Percentiles rank a stretch among this genome's conserved stretches.
Conservation (phyloP, 805 yeast species). For the Hanseniaspora thailandica region DNA sequence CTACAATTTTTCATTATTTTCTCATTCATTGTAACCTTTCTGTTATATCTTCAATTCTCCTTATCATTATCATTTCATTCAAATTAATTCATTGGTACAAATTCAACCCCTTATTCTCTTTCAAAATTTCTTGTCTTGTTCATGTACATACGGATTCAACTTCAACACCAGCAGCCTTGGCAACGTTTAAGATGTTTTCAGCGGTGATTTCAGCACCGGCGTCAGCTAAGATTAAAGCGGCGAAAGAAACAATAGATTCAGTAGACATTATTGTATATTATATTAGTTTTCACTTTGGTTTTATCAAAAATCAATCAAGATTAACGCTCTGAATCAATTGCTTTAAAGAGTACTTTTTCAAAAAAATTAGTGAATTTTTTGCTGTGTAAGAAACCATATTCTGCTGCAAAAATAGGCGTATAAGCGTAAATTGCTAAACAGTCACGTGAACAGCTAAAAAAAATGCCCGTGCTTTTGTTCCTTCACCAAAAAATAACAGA, state of each 20-base stretch:
- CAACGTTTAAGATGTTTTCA: conserved; percentile 60
- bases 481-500: not conserved
- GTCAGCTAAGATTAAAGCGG: conserved; percentile 97
- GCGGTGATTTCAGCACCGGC: conserved; percentile 88
- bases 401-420: not conserved
- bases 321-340: no score
- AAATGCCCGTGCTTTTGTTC: no score
- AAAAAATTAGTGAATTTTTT: not conserved
- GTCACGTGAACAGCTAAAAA: not conserved
- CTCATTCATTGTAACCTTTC: no score
- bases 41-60: no score
- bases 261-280: conserved; percentile 57
- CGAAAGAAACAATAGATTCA: conserved; percentile 81
- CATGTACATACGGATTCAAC: conserved; percentile 41
- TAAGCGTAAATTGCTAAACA: not conserved
- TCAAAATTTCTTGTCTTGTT: not conserved
- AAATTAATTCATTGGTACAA: not conserved
- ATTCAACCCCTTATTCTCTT: not conserved
- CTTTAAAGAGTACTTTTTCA: no score
- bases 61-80: no score
- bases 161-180: conserved; percentile 69
- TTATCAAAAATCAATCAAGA: no score
- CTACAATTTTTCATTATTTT: no score
- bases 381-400: not conserved
- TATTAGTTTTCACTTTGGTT: conserved; percentile 10